Evolutionary conservation across 2,329 filamentous ascomycete genomes (phyloP).

Genomic region (Ciborinia camelliae): DNA sequence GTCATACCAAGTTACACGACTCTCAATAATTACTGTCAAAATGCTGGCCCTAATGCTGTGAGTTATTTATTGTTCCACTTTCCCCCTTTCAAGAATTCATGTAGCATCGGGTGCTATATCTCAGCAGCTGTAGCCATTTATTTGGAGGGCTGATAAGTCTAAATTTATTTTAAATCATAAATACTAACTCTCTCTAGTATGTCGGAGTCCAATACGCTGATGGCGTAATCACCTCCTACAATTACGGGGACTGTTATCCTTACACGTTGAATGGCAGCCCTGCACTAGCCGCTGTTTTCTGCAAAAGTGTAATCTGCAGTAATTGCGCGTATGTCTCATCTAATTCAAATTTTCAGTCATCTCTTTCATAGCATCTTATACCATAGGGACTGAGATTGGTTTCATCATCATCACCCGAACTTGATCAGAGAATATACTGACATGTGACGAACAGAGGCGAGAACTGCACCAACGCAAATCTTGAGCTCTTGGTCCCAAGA

Average conservation of each 20-base stretch:
- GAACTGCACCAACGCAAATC: not conserved
- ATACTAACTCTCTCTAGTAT: not conserved
- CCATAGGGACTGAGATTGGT: not conserved
- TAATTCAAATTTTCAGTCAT: not conserved
- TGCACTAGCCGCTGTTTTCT: not conserved
- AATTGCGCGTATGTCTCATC: not conserved
- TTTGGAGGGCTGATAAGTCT: too few species aligned
- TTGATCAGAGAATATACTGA: not conserved
- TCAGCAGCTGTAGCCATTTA: too few species aligned
- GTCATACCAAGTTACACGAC: not conserved
- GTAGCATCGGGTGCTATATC: fast-evolving
- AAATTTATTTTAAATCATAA: too few species aligned
- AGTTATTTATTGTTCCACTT: not conserved
- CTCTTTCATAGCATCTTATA: not conserved
- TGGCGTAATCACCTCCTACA: not conserved
- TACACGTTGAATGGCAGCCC: not conserved
- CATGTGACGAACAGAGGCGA: not conserved
- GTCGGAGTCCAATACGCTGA: not conserved
- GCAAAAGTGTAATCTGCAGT: not conserved
- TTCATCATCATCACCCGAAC: not conserved
- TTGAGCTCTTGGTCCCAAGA: not conserved
- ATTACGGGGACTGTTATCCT: not conserved
- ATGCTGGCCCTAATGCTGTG: not conserved
- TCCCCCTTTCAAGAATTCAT: not conserved
- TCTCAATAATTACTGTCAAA: not conserved